Percentiles rank a stretch among this genome's conserved stretches.
phyloP scores from a whole-genome alignment of 2,329 filamentous ascomycete species.

The Penicillium sp. region DNA sequence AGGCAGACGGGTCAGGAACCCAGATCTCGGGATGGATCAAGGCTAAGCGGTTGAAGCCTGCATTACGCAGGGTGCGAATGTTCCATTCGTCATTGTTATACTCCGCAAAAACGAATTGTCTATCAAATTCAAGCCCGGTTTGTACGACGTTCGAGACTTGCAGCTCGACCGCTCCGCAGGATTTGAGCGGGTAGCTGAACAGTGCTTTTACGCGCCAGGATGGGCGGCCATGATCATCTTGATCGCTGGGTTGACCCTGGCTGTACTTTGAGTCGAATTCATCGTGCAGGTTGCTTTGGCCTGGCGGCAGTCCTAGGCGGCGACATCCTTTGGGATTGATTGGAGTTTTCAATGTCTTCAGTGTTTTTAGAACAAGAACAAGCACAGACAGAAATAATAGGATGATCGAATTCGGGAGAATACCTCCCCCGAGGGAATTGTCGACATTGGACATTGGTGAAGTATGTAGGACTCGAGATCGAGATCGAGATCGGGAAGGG shows the following conservation, averaged over 20 bases:
- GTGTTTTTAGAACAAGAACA: conserved; percentile 1
- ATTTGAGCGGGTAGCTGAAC: conserved; percentile 80
- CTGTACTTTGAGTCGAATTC: conserved; percentile 56
- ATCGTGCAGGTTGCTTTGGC: conserved; percentile 55
- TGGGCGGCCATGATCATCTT: conserved; percentile 36
- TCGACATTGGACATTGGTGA: not conserved
- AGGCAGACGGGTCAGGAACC: conserved; percentile 52
- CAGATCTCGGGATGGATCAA: conserved; percentile 65
- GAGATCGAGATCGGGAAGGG: not conserved
- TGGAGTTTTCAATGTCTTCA: conserved; percentile 5
- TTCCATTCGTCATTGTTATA: conserved; percentile 44
- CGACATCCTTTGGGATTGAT: conserved; percentile 49
- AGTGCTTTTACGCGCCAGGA: conserved; percentile 64
- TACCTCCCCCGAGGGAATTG: not conserved
- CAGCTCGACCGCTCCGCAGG: conserved; percentile 75
- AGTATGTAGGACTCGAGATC: not conserved
- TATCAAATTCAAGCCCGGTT: conserved; percentile 74
- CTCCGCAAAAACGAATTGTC: conserved; percentile 80
- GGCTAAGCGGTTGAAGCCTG: conserved; percentile 61
- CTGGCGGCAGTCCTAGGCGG: conserved; percentile 50
- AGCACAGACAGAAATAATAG: conserved; percentile 12
- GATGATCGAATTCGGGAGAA: not conserved
- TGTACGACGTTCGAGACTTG: conserved; percentile 62
- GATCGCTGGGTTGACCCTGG: conserved; percentile 32
- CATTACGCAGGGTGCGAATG: conserved; percentile 46